Conservation (phyloP, 768 basidiomycete genomes). For the Lactarius vividus region DNA sequence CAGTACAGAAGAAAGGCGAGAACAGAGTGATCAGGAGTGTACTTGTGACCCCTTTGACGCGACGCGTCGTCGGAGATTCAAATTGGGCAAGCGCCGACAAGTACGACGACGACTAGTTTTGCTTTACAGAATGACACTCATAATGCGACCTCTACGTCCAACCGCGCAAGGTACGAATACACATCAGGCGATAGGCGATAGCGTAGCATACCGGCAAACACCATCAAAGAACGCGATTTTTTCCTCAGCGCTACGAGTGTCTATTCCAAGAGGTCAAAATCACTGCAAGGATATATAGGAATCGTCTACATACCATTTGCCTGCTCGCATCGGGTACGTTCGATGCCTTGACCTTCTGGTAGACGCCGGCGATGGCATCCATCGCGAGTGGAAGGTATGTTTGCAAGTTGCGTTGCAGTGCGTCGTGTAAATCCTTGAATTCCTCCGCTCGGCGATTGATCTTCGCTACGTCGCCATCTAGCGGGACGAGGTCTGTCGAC, state of each 20-base stretch:
- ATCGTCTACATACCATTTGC: constrained; percentile 58
- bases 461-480: constrained; percentile 79
- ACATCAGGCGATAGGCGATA: constrained; percentile 90
- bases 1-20: neutral
- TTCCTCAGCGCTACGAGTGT: constrained; percentile 64
- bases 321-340: constrained; percentile 69
- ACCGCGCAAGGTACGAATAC: constrained; percentile 79
- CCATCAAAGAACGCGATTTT: constrained; percentile 82
- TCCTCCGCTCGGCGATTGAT: constrained; percentile 86
- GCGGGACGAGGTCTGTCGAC: constrained; percentile 80
- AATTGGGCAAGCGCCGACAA: no score
- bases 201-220: constrained; percentile 84
- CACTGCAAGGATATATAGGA: constrained; percentile 20
- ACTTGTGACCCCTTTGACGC: neutral
- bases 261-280: constrained; percentile 38
- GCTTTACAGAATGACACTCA: constrained; percentile 33
- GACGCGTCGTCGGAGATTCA: constrained; percentile 22
- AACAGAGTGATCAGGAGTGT: neutral
- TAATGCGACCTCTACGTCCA: constrained; percentile 84
- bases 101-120: no score
- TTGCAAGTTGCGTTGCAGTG: constrained; percentile 86
- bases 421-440: constrained; percentile 83
- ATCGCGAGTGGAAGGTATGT: constrained; percentile 86
- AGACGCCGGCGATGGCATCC: constrained; percentile 83
- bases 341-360: constrained; percentile 72